phyloP scores from a whole-genome alignment of 2,329 filamentous ascomycete species.

The Aspergillus pseudoterreus region DNA sequence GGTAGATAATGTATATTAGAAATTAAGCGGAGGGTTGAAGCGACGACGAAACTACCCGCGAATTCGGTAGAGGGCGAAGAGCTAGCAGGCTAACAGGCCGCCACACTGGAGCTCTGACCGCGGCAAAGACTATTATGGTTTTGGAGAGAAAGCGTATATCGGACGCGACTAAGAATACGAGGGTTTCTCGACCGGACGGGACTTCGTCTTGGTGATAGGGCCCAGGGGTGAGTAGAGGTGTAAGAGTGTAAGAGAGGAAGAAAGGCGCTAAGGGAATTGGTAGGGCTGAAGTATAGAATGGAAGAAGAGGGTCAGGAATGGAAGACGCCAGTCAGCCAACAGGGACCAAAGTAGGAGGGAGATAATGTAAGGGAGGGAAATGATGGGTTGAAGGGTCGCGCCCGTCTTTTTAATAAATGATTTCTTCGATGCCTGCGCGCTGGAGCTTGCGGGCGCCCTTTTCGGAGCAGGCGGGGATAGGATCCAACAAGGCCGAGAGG shows the following conservation, averaged over 20 bases:
- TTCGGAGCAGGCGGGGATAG: conserved; percentile 30
- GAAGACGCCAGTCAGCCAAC: conserved; percentile 3
- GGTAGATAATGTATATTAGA: conserved; percentile 1
- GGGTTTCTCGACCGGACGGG: too few relatives aligned
- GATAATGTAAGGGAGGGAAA: neutral
- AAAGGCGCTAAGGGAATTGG: neutral
- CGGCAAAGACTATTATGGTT: too few relatives aligned
- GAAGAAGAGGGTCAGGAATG: neutral
- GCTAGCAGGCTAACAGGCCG: neutral
- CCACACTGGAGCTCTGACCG: neutral
- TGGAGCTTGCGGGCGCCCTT: conserved; percentile 12
- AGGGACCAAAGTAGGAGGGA: conserved; percentile 2
- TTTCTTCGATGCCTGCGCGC: conserved; percentile 2
- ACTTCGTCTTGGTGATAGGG: neutral
- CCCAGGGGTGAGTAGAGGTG: neutral
- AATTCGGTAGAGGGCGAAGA: neutral
- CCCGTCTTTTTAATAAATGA: conserved; percentile 4
- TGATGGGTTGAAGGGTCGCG: conserved; percentile 7
- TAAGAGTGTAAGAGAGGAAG: conserved; percentile 1
- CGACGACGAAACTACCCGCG: neutral
- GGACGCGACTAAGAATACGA: neutral
- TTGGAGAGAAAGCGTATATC: too few relatives aligned
- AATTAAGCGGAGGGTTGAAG: neutral
- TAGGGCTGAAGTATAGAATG: conserved; percentile 16
- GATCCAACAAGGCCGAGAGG: conserved; percentile 17